Evolutionary conservation across 208 protist genomes (phyloP), one percentile per base, ranked within the genome.

Genomic region (Blechomonas ayalai): DNA sequence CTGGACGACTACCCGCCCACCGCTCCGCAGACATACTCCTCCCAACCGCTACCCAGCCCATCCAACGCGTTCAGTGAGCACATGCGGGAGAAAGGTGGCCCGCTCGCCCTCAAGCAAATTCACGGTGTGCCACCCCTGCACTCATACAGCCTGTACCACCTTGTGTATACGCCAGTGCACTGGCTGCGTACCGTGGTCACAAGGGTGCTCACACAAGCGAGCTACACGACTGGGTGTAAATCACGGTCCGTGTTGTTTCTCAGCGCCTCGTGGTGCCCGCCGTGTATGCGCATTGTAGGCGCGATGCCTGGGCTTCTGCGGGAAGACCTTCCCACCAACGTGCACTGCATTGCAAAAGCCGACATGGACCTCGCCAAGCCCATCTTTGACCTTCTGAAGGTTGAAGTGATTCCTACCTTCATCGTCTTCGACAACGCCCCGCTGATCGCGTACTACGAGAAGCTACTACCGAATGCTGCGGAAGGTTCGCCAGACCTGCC

Each of bases 201-300:
- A 31, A 58, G 47, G 1, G 42, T 61, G 24, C 38, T 54, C 20
- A 52, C 61, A 8, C 47, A 59, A 4, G 16, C 44, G 6, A 34
- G 24, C 8, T 35, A 4, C 13, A 20, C 6, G 25, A 9, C 25
- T 34, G 9, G 43, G 4, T 34, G 32, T 39, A 47, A 46, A 34
- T 55, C 45, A 1, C 53, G 59, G 52, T 78, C 79, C 0, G 33
- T 89, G 23, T 43, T 90, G 19, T 89, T 82, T 59, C 54, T 87
- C 38, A 75, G 84, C 8, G 83, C 83, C n/a, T 81, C 73, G 10
- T 87, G 79, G 78, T 92, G 83, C 64, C 83, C 83, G 29, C 83
- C 80, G 33, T 92, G 84, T 59, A 81, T 85, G 73, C 68, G 74
- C 37, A 71, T 87, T 25, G 67, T 89, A 9, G 46, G 45, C 22